Base-by-base conservation (phyloP, 2,329 filamentous ascomycete species). In the Cercospora sojina region DNA sequence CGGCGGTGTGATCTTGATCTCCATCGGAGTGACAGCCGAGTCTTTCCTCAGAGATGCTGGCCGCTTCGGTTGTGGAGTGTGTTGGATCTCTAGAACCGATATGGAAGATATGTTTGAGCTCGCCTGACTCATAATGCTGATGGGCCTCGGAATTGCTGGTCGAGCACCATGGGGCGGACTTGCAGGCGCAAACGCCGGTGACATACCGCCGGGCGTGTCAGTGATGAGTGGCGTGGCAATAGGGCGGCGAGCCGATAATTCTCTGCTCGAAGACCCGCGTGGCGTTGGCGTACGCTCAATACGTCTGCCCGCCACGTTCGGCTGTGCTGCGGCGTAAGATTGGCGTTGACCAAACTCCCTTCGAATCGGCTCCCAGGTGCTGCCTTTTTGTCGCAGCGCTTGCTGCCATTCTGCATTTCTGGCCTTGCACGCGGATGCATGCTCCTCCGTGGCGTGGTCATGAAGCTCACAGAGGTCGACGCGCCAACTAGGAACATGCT, bases 401-500 rank as follows among this genome's bases (percentile, higher is more conserved):
- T 56, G 29, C 13, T 62, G 60, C 60, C 60, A 62, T 23, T 41
- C 31, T 5, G 31, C 29, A 25, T 56, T 62, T 27, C 49, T 38
- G 7, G 16, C 47, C 12, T 29, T 35, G 31, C 60, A 62, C 31
- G 31, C 4, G n/a, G 31, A 13, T 20, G 29, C 32, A 38, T 62
- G 29, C 12, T 62, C 27, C 20, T 53, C 60, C 9, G 29, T 56
- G n/a, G 29, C 18, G 10, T 62, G 60, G 18, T 35, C 25, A 8
- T 62, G 60, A 9, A 62, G 53, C 31, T 62, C 60, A 18, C 60
- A 62, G 6, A 62, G 47, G 8, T 62, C 49, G 29, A 56, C 4
- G 18, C 60, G 60, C 60, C 60, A 62, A 31, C 60, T 62, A 6
- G 60, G 60, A 7, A 49, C 49, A 5, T 62, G 60, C 60, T 62